Base-by-base conservation (phyloP, 2,329 filamentous ascomycete genomes). In the Diatrype stigma region DNA sequence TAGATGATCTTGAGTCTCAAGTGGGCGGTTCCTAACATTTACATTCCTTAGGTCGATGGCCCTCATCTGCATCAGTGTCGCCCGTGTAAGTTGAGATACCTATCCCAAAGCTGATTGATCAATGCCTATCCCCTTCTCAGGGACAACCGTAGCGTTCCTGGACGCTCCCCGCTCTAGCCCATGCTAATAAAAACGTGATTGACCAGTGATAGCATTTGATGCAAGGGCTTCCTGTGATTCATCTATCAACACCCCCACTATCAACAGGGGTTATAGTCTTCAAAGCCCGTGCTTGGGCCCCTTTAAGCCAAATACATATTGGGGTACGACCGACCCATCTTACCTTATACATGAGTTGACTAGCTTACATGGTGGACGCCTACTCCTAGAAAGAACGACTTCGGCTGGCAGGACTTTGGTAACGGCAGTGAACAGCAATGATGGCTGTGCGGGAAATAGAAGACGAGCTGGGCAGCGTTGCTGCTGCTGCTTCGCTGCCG, bases 371-470 rank as follows among this genome's bases (percentile, higher is more conserved):
- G 23, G 21, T 4, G 40, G 21, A 19, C 12, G n/a, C n/a, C 40
- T 2, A 14, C 8, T 42, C 21, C 7, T 44, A 44, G 40, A 8
- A 16, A 28, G 50, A 55, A 52, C 34, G 35, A 49, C 48, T 45
- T 55, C 49, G 45, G 53, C 49, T 46, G 53, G 50, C 32, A 52
- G 49, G 49, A 50, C 51, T 47, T 49, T 51, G 46, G 50, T 30
- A 48, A 52, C 46, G 35, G 49, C 52, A 19, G 47, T 45, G 49
- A 42, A 50, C 21, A 50, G 45, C 51, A 53, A 66, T 51, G 44
- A 85, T 84, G 80, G 72, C 72, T 53, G 71, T 70, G 45, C 84
- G 81, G 81, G 79, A 84, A 64, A 85, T 80, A 6, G 82, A 86
- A 54, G 80, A 86, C 62, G 82, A 86, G 66, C 77, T 77, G 57